Percentiles rank a stretch among this genome's conserved stretches.
These are phyloP conservation scores for Sporodiniella umbellata DNA, from an alignment of 371 early-diverging fungal species.

Conservation along the genomic window DNA sequence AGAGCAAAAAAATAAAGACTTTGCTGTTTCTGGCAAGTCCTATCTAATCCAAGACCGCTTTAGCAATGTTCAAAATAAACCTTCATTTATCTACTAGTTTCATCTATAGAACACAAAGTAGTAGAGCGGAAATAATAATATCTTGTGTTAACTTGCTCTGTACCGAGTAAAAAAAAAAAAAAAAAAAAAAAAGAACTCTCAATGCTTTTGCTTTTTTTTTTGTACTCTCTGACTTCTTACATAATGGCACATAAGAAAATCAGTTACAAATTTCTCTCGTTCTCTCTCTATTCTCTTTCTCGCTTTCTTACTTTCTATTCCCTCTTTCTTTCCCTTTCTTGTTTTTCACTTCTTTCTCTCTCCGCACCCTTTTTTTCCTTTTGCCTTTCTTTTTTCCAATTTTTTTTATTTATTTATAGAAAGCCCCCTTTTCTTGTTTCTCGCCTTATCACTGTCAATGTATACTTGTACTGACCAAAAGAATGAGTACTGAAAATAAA, in stretches of 20 bases:
- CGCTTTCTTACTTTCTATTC: not conserved
- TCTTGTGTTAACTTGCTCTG: too few species aligned
- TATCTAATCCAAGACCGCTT: too few species aligned
- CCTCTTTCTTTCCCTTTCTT: not conserved
- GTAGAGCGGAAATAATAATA: too few species aligned
- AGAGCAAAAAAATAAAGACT: too few species aligned
- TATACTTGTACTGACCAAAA: not conserved
- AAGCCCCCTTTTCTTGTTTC: not conserved
- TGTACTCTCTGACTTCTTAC: not conserved
- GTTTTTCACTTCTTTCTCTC: not conserved
- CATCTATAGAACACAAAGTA: too few species aligned
- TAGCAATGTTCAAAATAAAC: too few species aligned
- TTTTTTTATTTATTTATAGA: not conserved
- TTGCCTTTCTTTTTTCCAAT: not conserved
- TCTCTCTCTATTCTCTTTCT: not conserved
- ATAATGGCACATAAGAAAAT: not conserved
- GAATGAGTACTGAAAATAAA: not conserved
- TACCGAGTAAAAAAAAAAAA: not conserved
- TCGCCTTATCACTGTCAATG: not conserved
- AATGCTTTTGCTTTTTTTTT: not conserved
- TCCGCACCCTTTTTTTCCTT: not conserved
- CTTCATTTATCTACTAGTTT: too few species aligned
- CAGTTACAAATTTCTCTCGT: not conserved
- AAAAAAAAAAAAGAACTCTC: too few species aligned
- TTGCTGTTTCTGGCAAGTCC: too few species aligned